phyloP scores from a whole-genome alignment of 2,329 filamentous ascomycete species.

The Botrytis fragariae region DNA sequence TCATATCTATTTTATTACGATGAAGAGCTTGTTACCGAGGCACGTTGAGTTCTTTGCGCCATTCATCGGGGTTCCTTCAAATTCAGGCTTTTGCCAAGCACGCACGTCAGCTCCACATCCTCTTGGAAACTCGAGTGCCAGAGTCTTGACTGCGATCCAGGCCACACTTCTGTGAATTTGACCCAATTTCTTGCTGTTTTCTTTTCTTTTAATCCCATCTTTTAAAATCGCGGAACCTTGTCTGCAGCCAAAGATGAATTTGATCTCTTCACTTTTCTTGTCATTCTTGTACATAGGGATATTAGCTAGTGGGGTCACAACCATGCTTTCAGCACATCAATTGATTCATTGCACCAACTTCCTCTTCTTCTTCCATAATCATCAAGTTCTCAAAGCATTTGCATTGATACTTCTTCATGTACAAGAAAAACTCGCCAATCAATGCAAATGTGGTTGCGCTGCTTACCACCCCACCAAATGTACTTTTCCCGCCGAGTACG shows the following conservation, averaged over 20 bases:
- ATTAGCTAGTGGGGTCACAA: neutral
- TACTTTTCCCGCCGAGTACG: neutral
- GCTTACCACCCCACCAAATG: neutral
- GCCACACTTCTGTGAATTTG: too few relatives aligned
- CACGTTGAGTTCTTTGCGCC: neutral
- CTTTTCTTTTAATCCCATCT: neutral
- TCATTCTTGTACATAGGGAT: neutral
- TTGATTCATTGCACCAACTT: neutral
- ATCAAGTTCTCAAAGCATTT: neutral
- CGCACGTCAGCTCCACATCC: neutral
- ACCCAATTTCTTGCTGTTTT: neutral
- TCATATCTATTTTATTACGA: neutral
- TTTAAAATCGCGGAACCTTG: neutral
- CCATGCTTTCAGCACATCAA: neutral
- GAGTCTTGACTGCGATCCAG: neutral
- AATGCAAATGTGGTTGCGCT: neutral
- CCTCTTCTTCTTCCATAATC: accelerated
- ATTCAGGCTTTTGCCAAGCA: neutral
- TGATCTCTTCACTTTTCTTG: neutral
- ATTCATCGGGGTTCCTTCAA: neutral
- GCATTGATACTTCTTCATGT: neutral
- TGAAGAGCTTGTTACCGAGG: neutral
- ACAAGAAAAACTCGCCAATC: neutral
- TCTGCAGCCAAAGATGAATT: neutral
- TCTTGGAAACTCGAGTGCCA: neutral